phyloP scores from a whole-genome alignment of 169 alveolate species.

The Toxoplasma gondii region DNA sequence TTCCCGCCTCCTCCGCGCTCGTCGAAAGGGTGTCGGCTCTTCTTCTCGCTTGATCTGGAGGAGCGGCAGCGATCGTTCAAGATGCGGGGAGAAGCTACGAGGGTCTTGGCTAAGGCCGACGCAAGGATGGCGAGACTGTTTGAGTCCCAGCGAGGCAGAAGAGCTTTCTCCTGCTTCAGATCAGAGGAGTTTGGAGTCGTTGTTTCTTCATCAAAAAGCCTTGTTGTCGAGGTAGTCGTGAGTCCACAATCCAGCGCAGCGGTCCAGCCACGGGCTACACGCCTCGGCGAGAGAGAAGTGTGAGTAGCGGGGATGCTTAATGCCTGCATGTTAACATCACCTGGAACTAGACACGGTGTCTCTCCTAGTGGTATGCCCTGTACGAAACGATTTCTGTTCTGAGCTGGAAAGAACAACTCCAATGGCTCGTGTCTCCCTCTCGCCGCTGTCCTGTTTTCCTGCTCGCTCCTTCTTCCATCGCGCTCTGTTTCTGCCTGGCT shows the following conservation, averaged over 20 bases:
- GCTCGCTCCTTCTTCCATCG: too few relatives aligned
- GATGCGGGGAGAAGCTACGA: not conserved
- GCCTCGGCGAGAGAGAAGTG: not conserved
- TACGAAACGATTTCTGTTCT: too few relatives aligned
- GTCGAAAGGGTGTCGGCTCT: not conserved
- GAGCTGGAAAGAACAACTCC: too few relatives aligned
- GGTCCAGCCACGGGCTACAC: not conserved
- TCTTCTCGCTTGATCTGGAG: not conserved
- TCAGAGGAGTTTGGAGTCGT: not conserved
- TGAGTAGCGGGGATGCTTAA: not conserved
- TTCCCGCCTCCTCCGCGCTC: not conserved
- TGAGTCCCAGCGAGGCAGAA: not conserved
- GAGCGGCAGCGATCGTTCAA: not conserved
- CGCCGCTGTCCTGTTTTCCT: too few relatives aligned
- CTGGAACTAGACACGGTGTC: not conserved
- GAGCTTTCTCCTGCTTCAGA: not conserved
- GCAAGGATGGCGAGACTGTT: not conserved
- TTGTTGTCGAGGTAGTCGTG: too few relatives aligned
- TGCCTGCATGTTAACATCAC: not conserved
- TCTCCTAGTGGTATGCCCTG: not conserved
- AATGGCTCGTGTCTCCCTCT: too few relatives aligned
- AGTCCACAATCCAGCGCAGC: not conserved
- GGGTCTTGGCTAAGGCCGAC: not conserved
- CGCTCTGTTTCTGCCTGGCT: too few relatives aligned
- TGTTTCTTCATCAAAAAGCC: not conserved